These are phyloP conservation scores for Phascolomyces articulosus DNA, from an alignment of 371 early-diverging fungal species.

Conservation along the genomic window DNA sequence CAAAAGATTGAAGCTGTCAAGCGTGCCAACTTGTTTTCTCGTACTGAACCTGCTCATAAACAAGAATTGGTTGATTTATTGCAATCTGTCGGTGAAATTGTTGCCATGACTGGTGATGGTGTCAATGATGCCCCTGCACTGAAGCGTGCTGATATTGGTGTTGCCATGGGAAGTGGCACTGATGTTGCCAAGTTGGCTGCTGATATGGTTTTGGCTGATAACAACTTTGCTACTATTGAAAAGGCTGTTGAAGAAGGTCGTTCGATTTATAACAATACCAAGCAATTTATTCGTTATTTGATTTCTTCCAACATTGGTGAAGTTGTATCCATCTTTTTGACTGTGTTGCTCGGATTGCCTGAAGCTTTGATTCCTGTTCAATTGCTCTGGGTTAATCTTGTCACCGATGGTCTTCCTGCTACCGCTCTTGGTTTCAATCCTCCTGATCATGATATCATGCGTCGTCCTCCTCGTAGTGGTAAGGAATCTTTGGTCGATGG, in stretches of 20 bases:
- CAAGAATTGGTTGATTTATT: constrained; percentile 89
- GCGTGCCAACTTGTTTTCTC: constrained; percentile 86
- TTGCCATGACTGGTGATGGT: constrained; percentile 99
- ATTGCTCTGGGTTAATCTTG: constrained; percentile 96
- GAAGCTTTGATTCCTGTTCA: constrained; percentile 98
- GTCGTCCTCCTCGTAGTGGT: constrained; percentile 83
- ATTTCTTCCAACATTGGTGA: constrained; percentile 94
- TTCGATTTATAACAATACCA: constrained; percentile 95
- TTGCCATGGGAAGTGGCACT: constrained; percentile 98
- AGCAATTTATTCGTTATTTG: constrained; percentile 97
- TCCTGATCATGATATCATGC: constrained; percentile 96
- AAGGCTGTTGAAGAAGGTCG: constrained; percentile 97
- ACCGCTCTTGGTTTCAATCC: constrained; percentile 97
- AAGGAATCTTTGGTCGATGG: constrained; percentile 88
- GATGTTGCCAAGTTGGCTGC: constrained; percentile 98
- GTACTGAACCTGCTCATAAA: constrained; percentile 96
- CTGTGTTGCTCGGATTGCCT: constrained; percentile 93
- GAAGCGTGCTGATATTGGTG: constrained; percentile 97
- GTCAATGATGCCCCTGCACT: constrained; percentile 98
- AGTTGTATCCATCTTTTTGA: constrained; percentile 89
- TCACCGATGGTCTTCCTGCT: constrained; percentile 74
- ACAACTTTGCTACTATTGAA: constrained; percentile 97
- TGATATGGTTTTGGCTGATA: constrained; percentile 97
- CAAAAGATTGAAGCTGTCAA: constrained; percentile 78
- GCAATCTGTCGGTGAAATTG: constrained; percentile 88